Conservation (phyloP, 164 flowering plant genomes). For the Vitis vinifera region ASM3070453v1 NC_081811.1:8145501-8146000, state of each 20-base stretch:
- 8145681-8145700: neutral
- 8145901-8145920: conserved; percentile 12
- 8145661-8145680: conserved; percentile 35
- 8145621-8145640: conserved; percentile 57
- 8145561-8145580: conserved; percentile 44
- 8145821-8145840: conserved; percentile 59
- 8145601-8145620: conserved; percentile 75
- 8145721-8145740: neutral
- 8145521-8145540: neutral
- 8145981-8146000: conserved; percentile 15
- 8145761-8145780: conserved; percentile 96
- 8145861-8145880: conserved; percentile 57
- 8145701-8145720: neutral
- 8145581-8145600: conserved; percentile 97
- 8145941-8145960: conserved; percentile 17
- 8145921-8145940: conserved; percentile 13
- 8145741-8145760: conserved; percentile 3
- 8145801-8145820: conserved; percentile 67
- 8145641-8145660: conserved; percentile 68
- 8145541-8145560: neutral
- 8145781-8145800: conserved; percentile 91
- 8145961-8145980: conserved; percentile 12
- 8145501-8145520: neutral
- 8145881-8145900: conserved; percentile 29
- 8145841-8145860: conserved; percentile 84